Base-by-base conservation (phyloP, 371 early-diverging fungal species). In the Actinomucor elegans region DNA sequence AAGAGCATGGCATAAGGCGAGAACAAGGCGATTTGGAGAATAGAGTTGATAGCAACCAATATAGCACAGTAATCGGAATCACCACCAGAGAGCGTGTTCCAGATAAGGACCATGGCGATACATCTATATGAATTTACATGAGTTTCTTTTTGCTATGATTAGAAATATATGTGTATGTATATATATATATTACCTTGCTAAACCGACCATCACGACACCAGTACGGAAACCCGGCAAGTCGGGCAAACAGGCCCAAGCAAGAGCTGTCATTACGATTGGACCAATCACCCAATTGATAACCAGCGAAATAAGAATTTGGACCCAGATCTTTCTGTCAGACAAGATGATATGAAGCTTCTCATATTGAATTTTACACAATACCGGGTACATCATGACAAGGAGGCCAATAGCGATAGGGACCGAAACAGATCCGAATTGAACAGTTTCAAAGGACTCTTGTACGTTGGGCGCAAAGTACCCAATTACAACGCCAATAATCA, bases 101-200 rank as follows among this genome's bases (percentile, higher is more conserved):
- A 91, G 15, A 91, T 85, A 35, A 91, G 57, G 9, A 91, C 91
- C 89, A 89, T 91, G n/a, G 89, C 91, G 60, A 88, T 91, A 59
- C 90, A 87, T 55, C 81, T 70, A 41, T 24, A 38, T 6, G n/a
- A n/a, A n/a, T n/a, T n/a, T n/a, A n/a, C n/a, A n/a, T n/a, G n/a
- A n/a, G n/a, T n/a, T n/a, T n/a, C n/a, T n/a, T n/a, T n/a, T n/a
- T n/a, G n/a, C n/a, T n/a, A n/a, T n/a, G n/a, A n/a, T n/a, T n/a
- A n/a, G n/a, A n/a, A 40, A 40, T 2, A 5, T 15, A 24, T 7
- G 28, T 34, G 20, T 12, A 43, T n/a, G n/a, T n/a, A n/a, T n/a
- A n/a, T n/a, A n/a, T n/a, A n/a, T n/a, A n/a, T n/a, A n/a, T 46
- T 66, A 69, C 75, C 75, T 56, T 23, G 86, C 88, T 14, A 79